Base-by-base conservation (phyloP, 164 flowering plant genomes). In the Vitis cinerea region DNA sequence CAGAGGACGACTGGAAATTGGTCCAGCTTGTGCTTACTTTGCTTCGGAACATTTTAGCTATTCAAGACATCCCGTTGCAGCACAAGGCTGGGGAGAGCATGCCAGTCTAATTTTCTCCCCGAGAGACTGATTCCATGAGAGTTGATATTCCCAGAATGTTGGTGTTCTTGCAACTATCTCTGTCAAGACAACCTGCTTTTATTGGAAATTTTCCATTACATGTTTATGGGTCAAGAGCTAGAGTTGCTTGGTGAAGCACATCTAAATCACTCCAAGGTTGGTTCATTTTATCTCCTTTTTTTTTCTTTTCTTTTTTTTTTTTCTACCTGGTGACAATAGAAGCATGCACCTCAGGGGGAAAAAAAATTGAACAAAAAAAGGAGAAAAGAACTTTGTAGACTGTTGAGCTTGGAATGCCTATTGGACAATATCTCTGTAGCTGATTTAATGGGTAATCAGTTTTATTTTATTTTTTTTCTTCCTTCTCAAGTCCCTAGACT, bases 1-100 rank as follows among this genome's bases (percentile, higher is more conserved):
- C 94, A 4, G 98, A 96, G 81, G 99, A 92, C 79, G 95, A 96
- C 84, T 90, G 97, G 97, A 96, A 96, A 78, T 79, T 96, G 83
- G 90, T 93, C 48, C 97, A 93, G 77, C 82, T 96, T 80, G 92
- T 96, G 72, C 85, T 96, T 75, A 93, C 97, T 70, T 74, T 96
- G 44, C 91, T 96, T 70, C 86, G 97, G 37, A 96, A 96, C 72
- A 57, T 93, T 74, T 83, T 96, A 51, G 94, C 98, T 23, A 70
- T 96, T 50, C 97, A 93, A 72, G 95, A 90, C 65, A 84, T 96
- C 65, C 77, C 97, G 30, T 31, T 68, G 58, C 85, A 84, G 50
- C 97, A 93, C 79, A 90, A 85, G 75, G 86, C 85, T 64, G 87
- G 81, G 10, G 96, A 88, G 61, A 23, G 27, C 83, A 86, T 63